Conservation (phyloP, 305 asterid species). For the Solanum aculeatissimum region DNA sequence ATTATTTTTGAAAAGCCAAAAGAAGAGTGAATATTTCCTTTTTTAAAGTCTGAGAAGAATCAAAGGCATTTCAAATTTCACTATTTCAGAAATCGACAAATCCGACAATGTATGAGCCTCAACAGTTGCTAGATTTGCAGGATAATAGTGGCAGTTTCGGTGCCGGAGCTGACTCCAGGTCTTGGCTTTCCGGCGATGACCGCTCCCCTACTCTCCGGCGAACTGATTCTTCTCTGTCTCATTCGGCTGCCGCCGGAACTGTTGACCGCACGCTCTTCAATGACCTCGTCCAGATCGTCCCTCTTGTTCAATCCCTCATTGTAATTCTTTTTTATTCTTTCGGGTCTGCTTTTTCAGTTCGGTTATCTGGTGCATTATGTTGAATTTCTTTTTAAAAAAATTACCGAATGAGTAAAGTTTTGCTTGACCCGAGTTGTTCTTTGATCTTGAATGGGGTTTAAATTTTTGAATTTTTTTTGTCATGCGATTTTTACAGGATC, state of each 20-base stretch:
- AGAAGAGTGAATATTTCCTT: neutral
- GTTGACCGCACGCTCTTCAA: slow-evolving; percentile 65
- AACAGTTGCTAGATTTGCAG: slow-evolving; percentile 60
- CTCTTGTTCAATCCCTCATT: slow-evolving; percentile 89
- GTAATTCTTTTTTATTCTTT: slow-evolving; percentile 23
- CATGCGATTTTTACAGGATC: slow-evolving; percentile 35
- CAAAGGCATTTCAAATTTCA: neutral
- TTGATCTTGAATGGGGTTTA: neutral
- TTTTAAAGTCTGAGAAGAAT: neutral
- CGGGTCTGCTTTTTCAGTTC: neutral
- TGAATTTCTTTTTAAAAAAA: neutral
- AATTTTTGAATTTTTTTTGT: neutral
- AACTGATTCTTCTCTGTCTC: slow-evolving; percentile 51
- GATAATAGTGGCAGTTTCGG: slow-evolving; percentile 32
- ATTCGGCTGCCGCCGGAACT: slow-evolving; percentile 47
- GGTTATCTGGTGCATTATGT: neutral
- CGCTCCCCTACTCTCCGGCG: slow-evolving; percentile 22
- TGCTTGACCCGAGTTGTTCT: neutral
- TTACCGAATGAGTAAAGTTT: neutral
- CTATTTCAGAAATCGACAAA: neutral
- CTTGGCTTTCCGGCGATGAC: slow-evolving; percentile 74
- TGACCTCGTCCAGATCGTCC: slow-evolving; percentile 75
- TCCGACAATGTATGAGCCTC: slow-evolving; percentile 31
- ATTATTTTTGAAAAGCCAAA: neutral
- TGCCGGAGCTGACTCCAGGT: slow-evolving; percentile 49